A percentile compares a stretch with the other conserved stretches of the same genome.
Conservation (phyloP, 352 stramenopile species). For the Phytophthora foliorum region DNA sequence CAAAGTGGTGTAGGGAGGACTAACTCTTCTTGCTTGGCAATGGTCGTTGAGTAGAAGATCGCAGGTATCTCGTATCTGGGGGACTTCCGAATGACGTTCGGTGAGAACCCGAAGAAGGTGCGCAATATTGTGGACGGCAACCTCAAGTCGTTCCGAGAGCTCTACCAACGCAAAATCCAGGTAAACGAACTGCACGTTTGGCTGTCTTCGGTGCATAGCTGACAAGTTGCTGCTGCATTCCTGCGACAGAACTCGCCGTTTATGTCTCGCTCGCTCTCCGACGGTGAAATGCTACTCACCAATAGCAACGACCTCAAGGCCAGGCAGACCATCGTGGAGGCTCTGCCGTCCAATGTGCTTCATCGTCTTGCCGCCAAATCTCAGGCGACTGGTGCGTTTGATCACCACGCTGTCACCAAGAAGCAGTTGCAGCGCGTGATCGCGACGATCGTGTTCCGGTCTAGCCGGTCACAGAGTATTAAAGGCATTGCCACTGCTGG, state of each 20-base stretch:
- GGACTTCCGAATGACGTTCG: slow-evolving; percentile 93
- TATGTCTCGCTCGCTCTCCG: slow-evolving; percentile 57
- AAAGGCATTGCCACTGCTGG: slow-evolving; percentile 91
- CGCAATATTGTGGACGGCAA: slow-evolving; percentile 93
- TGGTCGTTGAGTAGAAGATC: slow-evolving; percentile 66
- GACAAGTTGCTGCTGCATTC: slow-evolving; percentile 5
- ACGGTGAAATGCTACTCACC: slow-evolving; percentile 57
- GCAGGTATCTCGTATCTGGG: slow-evolving; percentile 91
- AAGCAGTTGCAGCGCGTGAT: slow-evolving; percentile 76
- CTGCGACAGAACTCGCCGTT: slow-evolving; percentile 68
- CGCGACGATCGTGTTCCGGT: slow-evolving; percentile 80
- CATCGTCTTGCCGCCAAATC: slow-evolving; percentile 46
- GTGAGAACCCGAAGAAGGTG: slow-evolving; percentile 92
- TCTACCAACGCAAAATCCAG: slow-evolving; percentile 84
- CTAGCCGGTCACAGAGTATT: slow-evolving; percentile 90
- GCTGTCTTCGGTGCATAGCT: neutral
- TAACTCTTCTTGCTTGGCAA: slow-evolving; percentile 8
- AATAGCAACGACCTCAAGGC: slow-evolving; percentile 49
- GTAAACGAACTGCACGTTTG: slow-evolving; percentile 36
- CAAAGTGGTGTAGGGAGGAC: neutral
- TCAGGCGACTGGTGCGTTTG: slow-evolving; percentile 28
- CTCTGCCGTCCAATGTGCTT: slow-evolving; percentile 63
- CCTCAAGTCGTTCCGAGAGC: slow-evolving; percentile 70
- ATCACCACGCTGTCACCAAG: slow-evolving; percentile 50
- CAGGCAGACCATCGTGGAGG: slow-evolving; percentile 56